Percentiles rank a stretch among this genome's conserved stretches.
These are phyloP conservation scores for Fraxinus quadrangulata DNA, from an alignment of 257 asterid species.

Conservation along the genomic window DNA sequence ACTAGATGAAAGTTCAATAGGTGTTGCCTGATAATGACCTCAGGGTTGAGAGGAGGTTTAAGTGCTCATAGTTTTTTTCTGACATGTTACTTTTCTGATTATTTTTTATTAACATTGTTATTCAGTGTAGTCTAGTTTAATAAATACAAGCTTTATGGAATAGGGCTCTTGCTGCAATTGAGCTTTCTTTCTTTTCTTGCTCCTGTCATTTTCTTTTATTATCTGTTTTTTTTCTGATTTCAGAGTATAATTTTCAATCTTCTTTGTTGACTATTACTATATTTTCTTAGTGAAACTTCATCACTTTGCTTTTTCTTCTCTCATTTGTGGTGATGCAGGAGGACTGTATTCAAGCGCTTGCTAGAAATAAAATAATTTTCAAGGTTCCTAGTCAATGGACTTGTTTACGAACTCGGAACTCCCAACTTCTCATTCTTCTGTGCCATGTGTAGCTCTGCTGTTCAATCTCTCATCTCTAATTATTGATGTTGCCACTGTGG, in stretches of 20 bases:
- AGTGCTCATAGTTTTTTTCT: background rate
- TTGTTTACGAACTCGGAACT: constrained; percentile 4
- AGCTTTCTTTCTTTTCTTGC: background rate
- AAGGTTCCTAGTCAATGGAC: constrained; percentile 12
- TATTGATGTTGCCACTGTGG: background rate
- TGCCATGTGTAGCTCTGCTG: background rate
- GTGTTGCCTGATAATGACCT: background rate
- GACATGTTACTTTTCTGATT: background rate
- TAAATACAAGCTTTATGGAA: background rate
- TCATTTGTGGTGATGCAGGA: constrained; percentile 23
- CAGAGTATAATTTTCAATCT: background rate
- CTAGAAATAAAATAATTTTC: constrained; percentile 20
- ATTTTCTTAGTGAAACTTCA: background rate
- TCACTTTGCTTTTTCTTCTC: background rate
- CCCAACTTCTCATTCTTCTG: background rate
- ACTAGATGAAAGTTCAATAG: background rate
- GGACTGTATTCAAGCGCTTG: constrained; percentile 9
- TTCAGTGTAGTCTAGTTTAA: background rate
- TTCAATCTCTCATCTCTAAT: constrained; percentile 6
- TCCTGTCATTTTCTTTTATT: no score
- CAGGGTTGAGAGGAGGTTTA: background rate
- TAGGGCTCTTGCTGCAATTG: background rate
- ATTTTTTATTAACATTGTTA: background rate
- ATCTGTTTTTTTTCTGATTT: background rate
- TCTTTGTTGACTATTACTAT: no score